A percentile compares a stretch with the other conserved stretches of the same genome.
Evolutionary conservation across 2,329 filamentous ascomycete genomes (phyloP).

Genomic region (Penicillium sp.): DNA sequence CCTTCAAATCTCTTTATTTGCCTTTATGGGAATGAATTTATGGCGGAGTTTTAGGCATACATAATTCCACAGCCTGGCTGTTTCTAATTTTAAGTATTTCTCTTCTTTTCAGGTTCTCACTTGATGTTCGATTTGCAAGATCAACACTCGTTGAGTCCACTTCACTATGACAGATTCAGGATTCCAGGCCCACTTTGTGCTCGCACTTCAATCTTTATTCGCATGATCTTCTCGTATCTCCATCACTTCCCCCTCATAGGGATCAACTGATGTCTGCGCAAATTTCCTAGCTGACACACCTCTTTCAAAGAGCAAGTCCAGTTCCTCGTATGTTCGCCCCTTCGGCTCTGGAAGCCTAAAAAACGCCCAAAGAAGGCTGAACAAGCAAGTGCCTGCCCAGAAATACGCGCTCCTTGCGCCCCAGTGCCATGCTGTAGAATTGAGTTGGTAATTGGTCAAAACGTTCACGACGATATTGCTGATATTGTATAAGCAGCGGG

Average conservation of each 20-base stretch:
- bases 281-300: conserved; percentile 2
- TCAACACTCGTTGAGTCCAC: too few relatives aligned
- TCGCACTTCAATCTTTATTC: background rate
- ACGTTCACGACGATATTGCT: conserved; percentile 50
- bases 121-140: background rate
- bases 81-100: background rate
- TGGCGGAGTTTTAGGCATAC: too few relatives aligned
- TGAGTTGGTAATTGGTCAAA: conserved; percentile 33
- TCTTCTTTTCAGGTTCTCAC: too few relatives aligned
- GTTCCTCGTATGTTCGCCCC: conserved; percentile 46
- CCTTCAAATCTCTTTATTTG: too few relatives aligned
- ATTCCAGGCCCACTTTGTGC: background rate
- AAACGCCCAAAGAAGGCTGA: conserved; percentile 44
- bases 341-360: conserved; percentile 48
- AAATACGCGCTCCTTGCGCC: conserved; percentile 47
- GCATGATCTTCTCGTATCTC: background rate
- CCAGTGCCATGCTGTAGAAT: conserved; percentile 43
- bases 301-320: conserved; percentile 40
- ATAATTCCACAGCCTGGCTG: too few relatives aligned
- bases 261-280: background rate
- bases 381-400: conserved; percentile 42
- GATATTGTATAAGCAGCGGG: conserved; percentile 55
- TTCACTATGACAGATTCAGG: too few relatives aligned
- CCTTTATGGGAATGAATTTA: too few relatives aligned
- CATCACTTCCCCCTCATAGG: background rate